A percentile compares a stretch with the other conserved stretches of the same genome.
Evolutionary conservation across 2,329 filamentous ascomycete species (phyloP).

Genomic region (Cercospora janseana): DNA sequence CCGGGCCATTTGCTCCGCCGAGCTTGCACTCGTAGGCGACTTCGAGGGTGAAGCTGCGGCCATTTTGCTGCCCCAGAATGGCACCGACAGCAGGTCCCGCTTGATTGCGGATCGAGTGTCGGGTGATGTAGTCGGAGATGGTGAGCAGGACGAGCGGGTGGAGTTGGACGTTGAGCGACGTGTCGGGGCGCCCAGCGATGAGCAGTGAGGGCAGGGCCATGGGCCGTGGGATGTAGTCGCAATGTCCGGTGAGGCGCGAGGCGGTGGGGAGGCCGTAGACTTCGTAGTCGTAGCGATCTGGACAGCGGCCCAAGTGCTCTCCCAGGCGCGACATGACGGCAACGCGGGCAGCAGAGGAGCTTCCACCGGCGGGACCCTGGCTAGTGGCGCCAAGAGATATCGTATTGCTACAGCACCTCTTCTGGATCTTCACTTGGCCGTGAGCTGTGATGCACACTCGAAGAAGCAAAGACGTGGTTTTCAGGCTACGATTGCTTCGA

Average conservation of each 20-base stretch:
- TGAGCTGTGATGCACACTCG: no score
- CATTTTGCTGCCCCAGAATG: slow-evolving; percentile 87
- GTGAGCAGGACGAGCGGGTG: slow-evolving; percentile 94
- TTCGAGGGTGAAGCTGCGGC: slow-evolving; percentile 85
- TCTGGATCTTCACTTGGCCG: no score
- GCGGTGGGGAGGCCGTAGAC: not conserved
- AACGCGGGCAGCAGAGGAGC: slow-evolving; percentile 3
- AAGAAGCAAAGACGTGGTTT: no score
- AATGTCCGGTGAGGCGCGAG: slow-evolving; percentile 5
- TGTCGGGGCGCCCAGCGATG: slow-evolving; percentile 58
- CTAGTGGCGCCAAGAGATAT: slow-evolving; percentile 2
- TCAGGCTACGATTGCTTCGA: no score
- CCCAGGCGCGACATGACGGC: not conserved
- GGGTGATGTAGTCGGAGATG: slow-evolving; percentile 93
- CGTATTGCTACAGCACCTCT: no score
- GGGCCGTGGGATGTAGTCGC: not conserved
- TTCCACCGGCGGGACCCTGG: not conserved
- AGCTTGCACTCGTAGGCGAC: slow-evolving; percentile 84
- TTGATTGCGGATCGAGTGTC: slow-evolving; percentile 76
- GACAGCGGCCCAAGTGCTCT: not conserved
- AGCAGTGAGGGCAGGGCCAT: slow-evolving; percentile 37
- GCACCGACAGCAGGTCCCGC: slow-evolving; percentile 77
- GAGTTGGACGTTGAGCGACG: slow-evolving; percentile 74
- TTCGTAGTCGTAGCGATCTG: slow-evolving; percentile 1
- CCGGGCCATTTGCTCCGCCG: slow-evolving; percentile 49